These are phyloP conservation scores for Globisporangium orthogonon DNA, from an alignment of 352 stramenopile genomes.

Conservation along the genomic window DNA sequence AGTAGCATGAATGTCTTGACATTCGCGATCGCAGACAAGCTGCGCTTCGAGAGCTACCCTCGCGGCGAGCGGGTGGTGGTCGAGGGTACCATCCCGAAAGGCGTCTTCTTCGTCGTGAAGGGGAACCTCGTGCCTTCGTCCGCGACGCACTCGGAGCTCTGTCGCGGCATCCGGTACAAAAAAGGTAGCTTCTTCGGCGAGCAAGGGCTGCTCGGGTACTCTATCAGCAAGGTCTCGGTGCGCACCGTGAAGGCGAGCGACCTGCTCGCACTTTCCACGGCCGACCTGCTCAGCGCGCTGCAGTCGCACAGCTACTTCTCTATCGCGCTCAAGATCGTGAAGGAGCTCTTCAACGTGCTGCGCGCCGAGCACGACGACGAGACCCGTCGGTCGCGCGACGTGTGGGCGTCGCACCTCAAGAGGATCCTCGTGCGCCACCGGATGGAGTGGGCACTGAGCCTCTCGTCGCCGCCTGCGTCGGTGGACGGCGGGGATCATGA, in stretches of 20 bases:
- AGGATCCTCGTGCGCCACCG: constrained; percentile 12
- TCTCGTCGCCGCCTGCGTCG: not conserved
- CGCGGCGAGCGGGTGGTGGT: constrained; percentile 53
- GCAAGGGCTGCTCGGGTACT: constrained; percentile 45
- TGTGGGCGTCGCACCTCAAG: constrained; percentile 13
- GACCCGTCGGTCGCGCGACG: constrained; percentile 10
- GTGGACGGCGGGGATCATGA: not conserved
- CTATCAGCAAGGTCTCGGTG: constrained; percentile 22
- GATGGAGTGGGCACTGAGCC: constrained; percentile 14
- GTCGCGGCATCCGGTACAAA: constrained; percentile 13
- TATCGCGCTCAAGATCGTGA: constrained; percentile 14
- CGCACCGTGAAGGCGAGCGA: constrained; percentile 17
- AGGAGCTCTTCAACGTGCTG: constrained; percentile 10
- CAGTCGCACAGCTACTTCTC: constrained; percentile 15
- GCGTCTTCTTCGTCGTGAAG: constrained; percentile 72
- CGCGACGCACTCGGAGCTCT: constrained; percentile 3
- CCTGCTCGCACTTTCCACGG: constrained; percentile 11
- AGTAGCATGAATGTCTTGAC: constrained; percentile 25
- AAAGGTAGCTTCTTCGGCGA: constrained; percentile 60
- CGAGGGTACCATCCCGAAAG: constrained; percentile 55
- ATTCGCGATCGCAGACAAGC: constrained; percentile 30
- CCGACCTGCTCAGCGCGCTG: constrained; percentile 11
- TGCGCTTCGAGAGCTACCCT: constrained; percentile 61
- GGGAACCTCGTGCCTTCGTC: constrained; percentile 25
- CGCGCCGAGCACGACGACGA: constrained; percentile 3